Evolutionary conservation across 345 rosid genomes (phyloP).

Genomic region (Eucalyptus sideroxylon): DNA sequence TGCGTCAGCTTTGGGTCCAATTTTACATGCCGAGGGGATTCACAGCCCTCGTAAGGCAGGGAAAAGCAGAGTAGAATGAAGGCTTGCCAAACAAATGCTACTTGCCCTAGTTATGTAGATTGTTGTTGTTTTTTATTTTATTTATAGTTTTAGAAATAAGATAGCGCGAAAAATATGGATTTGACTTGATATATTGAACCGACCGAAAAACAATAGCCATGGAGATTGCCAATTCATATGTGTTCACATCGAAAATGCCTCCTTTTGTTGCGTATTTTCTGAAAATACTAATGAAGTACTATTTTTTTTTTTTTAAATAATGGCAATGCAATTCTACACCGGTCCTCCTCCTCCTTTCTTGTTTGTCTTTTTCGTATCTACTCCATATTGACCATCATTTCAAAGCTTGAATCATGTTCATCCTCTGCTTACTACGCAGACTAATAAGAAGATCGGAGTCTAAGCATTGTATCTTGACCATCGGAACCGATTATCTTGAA

Average conservation of each 20-base stretch:
- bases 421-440: not conserved
- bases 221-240: not conserved
- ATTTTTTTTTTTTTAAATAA: no score
- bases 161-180: not conserved
- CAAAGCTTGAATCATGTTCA: not conserved
- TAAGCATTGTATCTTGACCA: not conserved
- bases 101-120: not conserved
- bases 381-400: not conserved
- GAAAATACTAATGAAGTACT: not conserved
- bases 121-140: not conserved
- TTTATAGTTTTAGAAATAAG: not conserved
- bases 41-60: not conserved
- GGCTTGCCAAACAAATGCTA: not conserved
- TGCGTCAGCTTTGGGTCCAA: not conserved
- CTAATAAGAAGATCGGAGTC: not conserved
- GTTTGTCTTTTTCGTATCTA: not conserved
- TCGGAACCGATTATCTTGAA: not conserved
- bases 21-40: not conserved
- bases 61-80: not conserved
- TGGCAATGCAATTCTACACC: not conserved
- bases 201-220: not conserved
- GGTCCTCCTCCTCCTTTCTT: not conserved
- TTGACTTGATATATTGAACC: not conserved
- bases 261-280: not conserved
- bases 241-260: not conserved